Conservation (phyloP, 2,329 filamentous ascomycete genomes). For the Alternaria hordeiaustralica region DNA sequence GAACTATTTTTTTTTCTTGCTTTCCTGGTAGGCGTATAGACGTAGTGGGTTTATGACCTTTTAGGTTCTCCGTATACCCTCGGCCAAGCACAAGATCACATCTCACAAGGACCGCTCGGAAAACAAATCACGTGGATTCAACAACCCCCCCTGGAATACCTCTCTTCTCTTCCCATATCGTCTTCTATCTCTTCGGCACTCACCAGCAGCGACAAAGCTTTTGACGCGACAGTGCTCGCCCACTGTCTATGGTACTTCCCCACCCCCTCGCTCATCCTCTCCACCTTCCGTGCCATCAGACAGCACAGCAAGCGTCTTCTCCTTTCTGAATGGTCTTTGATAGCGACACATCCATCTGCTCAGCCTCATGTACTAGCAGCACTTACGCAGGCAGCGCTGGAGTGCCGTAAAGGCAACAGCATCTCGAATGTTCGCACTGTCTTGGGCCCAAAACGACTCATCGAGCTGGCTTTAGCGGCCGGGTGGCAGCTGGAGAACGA, state of each 20-base stretch:
- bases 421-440: constrained; percentile 58
- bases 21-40: constrained; percentile 5
- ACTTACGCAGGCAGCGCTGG: constrained; percentile 54
- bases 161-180: constrained; percentile 11
- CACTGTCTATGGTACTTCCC: constrained; percentile 64
- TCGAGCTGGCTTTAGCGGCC: constrained; percentile 39
- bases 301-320: constrained; percentile 47
- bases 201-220: constrained; percentile 27
- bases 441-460: constrained; percentile 53
- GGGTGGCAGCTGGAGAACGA: constrained; percentile 52
- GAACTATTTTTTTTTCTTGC: background rate
- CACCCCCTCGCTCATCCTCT: constrained; percentile 43
- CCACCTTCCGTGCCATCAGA: constrained; percentile 48
- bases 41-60: constrained; percentile 4
- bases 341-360: constrained; percentile 48
- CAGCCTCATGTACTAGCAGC: constrained; percentile 61
- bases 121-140: constrained; percentile 54
- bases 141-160: constrained; percentile 40
- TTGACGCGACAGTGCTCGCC: constrained; percentile 57
- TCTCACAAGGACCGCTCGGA: constrained; percentile 52
- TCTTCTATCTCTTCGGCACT: constrained; percentile 8
- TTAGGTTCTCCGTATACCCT: constrained; percentile 54
- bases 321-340: constrained; percentile 57
- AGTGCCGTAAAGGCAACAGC: constrained; percentile 50
- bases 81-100: constrained; percentile 56